phyloP scores from a whole-genome alignment of 306 rosid genomes.

The Quillaja saponaria region DNA sequence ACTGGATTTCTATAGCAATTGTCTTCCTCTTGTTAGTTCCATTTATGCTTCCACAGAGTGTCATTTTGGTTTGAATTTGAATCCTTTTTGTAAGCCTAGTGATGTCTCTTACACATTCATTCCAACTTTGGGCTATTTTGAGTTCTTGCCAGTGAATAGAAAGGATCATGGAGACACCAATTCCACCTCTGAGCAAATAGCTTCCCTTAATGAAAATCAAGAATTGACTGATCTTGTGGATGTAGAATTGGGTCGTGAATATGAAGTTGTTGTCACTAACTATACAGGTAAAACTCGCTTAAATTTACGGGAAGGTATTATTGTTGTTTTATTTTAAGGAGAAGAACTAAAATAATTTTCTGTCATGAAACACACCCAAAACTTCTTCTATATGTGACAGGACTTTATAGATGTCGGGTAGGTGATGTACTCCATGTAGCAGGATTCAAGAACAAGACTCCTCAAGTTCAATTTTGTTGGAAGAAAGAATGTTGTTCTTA shows the following conservation, averaged over 20 bases:
- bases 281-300: slow-evolving; percentile 44
- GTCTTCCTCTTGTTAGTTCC: slow-evolving; percentile 60
- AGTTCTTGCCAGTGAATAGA: slow-evolving; percentile 55
- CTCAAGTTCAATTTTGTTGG: slow-evolving; percentile 62
- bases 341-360: no score
- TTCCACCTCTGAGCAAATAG: slow-evolving; percentile 22
- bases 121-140: slow-evolving; percentile 68
- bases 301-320: neutral
- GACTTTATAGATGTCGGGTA: slow-evolving; percentile 56
- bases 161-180: slow-evolving; percentile 3
- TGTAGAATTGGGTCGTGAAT: slow-evolving; percentile 57
- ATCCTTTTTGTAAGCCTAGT: slow-evolving; percentile 59
- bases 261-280: slow-evolving; percentile 64
- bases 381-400: slow-evolving; percentile 20
- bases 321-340: no score
- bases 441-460: slow-evolving; percentile 70
- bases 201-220: slow-evolving; percentile 12
- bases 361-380: no score
- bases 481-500: slow-evolving; percentile 55
- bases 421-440: slow-evolving; percentile 64
- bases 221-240: slow-evolving; percentile 57
- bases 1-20: slow-evolving; percentile 52
- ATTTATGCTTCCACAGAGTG: slow-evolving; percentile 74
- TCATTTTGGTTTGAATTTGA: slow-evolving; percentile 58
- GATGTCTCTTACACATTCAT: slow-evolving; percentile 61